Conservation (phyloP, 1,139 yeast species). For the Diutina sp. region DNA sequence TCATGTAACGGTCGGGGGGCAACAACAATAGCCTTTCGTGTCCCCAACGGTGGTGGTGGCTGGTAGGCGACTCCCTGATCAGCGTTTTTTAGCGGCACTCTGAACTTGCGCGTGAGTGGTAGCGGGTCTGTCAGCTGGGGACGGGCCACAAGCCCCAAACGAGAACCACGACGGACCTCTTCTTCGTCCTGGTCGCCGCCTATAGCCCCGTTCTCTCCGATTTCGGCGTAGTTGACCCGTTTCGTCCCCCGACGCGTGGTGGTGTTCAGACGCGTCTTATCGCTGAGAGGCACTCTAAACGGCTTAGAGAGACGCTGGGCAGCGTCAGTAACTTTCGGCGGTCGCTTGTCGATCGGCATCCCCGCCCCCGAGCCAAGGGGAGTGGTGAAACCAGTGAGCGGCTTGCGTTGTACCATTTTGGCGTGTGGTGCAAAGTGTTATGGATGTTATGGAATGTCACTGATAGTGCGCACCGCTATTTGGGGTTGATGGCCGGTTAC, state of each 20-base stretch:
- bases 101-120: neutral
- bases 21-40: conserved; percentile 50
- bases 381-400: conserved; percentile 26
- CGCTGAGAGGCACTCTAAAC: conserved; percentile 29
- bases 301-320: conserved; percentile 25
- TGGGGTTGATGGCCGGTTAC: too few relatives aligned
- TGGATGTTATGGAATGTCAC: neutral
- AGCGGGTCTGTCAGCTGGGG: neutral
- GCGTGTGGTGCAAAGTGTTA: too few relatives aligned
- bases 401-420: conserved; percentile 14
- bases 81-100: neutral
- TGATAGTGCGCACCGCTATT: neutral
- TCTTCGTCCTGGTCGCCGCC: neutral
- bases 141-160: neutral
- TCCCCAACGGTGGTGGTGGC: conserved; percentile 73
- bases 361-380: conserved; percentile 37
- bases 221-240: conserved; percentile 8
- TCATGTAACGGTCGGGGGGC: conserved; percentile 90
- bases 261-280: conserved; percentile 7
- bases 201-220: neutral
- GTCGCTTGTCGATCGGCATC: conserved; percentile 26
- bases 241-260: conserved; percentile 7
- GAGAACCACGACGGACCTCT: neutral
- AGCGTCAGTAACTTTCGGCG: conserved; percentile 25
- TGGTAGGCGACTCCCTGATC: neutral